phyloP scores from a whole-genome alignment of 164 flowering plant species.

The Piper betle region DNA sequence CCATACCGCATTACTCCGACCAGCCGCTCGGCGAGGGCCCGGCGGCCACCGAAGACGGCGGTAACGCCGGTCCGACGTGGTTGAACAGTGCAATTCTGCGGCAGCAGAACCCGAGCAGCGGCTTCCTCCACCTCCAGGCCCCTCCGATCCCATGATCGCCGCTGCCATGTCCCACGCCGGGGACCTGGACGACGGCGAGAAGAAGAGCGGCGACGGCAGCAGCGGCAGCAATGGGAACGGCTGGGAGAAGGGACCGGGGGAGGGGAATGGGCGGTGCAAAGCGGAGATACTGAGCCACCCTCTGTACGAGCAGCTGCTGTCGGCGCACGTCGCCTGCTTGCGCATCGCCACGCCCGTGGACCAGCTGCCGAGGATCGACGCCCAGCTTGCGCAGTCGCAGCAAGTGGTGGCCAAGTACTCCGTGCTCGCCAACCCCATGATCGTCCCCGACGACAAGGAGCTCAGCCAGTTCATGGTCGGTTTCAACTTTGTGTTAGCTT shows the following conservation, averaged over 20 bases:
- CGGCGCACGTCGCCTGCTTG: conserved; percentile 77
- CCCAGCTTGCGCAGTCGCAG: conserved; percentile 65
- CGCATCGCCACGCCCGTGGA: conserved; percentile 86
- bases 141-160: conserved; percentile 19
- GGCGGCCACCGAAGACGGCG: conserved; percentile 5
- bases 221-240: conserved; percentile 1
- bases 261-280: conserved; percentile 49
- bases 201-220: conserved; percentile 9
- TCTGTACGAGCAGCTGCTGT: conserved; percentile 63
- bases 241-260: conserved; percentile 8
- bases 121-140: conserved; percentile 38
- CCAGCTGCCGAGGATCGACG: conserved; percentile 76
- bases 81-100: conserved; percentile 37
- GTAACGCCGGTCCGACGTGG: conserved; percentile 41
- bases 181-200: conserved; percentile 4
- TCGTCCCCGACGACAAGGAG: conserved; percentile 46
- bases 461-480: conserved; percentile 83
- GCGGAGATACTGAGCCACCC: conserved; percentile 65
- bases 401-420: conserved; percentile 60
- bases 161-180: conserved; percentile 13
- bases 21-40: no score
- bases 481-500: conserved; percentile 1
- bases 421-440: conserved; percentile 16
- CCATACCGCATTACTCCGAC: no score
- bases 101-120: conserved; percentile 30